Conservation (phyloP, 495 filamentous ascomycete genomes). For the Neurospora pannonica region DNA sequence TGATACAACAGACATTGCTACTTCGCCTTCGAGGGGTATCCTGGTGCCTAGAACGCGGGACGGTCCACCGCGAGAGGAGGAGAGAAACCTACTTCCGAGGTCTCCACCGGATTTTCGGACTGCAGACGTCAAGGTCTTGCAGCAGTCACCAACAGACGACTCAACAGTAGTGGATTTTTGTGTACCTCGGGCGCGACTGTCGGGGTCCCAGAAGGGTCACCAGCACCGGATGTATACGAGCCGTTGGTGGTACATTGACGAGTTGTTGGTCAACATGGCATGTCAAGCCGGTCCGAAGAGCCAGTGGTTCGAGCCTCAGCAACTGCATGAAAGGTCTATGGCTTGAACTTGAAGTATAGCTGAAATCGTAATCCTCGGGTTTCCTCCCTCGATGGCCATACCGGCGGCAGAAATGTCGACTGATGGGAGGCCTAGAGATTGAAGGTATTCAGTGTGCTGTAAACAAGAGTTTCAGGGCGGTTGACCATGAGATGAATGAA, state of each 20-base stretch:
- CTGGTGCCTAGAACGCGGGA: background rate
- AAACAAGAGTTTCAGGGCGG: background rate
- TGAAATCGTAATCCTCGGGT: background rate
- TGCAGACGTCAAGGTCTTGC: background rate
- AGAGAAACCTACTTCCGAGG: background rate
- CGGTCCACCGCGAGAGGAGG: background rate
- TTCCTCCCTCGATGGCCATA: background rate
- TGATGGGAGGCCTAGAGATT: background rate
- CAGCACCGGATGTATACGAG: background rate
- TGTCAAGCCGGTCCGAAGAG: background rate
- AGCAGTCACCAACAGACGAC: background rate
- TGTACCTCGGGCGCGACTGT: background rate
- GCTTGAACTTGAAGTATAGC: background rate
- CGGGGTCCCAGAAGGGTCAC: background rate
- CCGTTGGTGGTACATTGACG: background rate
- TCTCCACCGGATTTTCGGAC: background rate
- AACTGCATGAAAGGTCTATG: background rate
- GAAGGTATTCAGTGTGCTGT: background rate
- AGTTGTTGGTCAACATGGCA: too few relatives aligned
- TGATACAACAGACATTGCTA: background rate
- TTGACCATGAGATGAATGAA: too few relatives aligned
- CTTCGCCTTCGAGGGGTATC: background rate
- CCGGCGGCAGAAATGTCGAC: background rate
- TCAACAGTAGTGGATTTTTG: background rate
- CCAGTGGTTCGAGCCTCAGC: background rate